Base-by-base conservation (phyloP, 1,139 yeast species). In the Debaryomycetaceae sp. region DNA sequence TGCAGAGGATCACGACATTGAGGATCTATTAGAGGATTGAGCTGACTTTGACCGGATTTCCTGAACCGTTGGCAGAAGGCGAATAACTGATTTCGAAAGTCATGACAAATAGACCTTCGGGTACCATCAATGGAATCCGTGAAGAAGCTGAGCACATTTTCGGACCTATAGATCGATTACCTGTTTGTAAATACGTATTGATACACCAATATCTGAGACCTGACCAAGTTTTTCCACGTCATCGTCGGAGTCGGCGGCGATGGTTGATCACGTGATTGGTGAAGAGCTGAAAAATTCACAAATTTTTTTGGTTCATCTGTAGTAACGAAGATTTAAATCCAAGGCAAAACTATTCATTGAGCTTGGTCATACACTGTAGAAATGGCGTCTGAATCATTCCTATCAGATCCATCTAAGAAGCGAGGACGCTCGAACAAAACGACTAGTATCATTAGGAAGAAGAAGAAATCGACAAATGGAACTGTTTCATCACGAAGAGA, bases 1-100 rank as follows among this genome's bases (percentile, higher is more conserved):
- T 6, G 84, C 83, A 31, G 81, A 78, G 51, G 88, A 83, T 54
- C 80, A 76, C 42, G 91, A 84, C 52, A 83, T 85, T 46, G 83
- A 76, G 14, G 82, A 84, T 45, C 67, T 84, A 43, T 68, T 85
- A 52, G 84, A 83, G 53, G 85, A 81, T 50, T 77, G 31, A 27
- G 11, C 11, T 11, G 20, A 2, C 20, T 17, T 2, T 17, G 20
- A 17, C 20, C 4, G 20, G 20, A 17, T 17, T 4, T 17, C 20
- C 4, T 17, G 20, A 17, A 17, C 20, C 2, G 20, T 17, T 17
- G 20, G 20, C 20, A 17, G 20, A 17, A 4, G 20, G 20, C 20
- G 20, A 17, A 17, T 17, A 17, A 17, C 20, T 17, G 20, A 17
- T 17, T 17, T 17, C 20, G 20, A 17, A 17, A 17, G 20, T 17